These are phyloP conservation scores for Aspergillus bombycis DNA, from an alignment of 2,329 filamentous ascomycete genomes.

Conservation along the genomic window DNA sequence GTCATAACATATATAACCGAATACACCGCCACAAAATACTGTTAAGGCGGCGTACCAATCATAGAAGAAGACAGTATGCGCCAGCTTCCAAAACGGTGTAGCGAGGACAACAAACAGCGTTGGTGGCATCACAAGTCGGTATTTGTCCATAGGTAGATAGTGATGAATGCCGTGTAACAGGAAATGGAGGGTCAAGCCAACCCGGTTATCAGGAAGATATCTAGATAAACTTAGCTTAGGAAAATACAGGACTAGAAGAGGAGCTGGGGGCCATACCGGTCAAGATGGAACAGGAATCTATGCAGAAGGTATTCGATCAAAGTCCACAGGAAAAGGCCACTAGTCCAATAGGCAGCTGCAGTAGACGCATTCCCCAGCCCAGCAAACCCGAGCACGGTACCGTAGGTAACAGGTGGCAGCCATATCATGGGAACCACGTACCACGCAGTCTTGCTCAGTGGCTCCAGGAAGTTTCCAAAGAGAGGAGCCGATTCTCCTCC, in stretches of 20 bases:
- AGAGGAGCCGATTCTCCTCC: conserved; percentile 89
- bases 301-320: conserved; percentile 88
- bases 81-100: conserved; percentile 87
- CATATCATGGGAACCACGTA: conserved; percentile 83
- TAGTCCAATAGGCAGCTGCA: conserved; percentile 65
- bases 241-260: not conserved
- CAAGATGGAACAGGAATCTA: conserved; percentile 90
- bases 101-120: conserved; percentile 82
- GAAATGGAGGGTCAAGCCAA: conserved; percentile 86
- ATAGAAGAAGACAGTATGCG: conserved; percentile 78
- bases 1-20: conserved; percentile 96
- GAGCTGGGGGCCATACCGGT: conserved; percentile 64
- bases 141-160: conserved; percentile 98
- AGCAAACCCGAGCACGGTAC: conserved; percentile 65
- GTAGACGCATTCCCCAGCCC: conserved; percentile 58
- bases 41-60: conserved; percentile 81
- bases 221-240: conserved; percentile 49
- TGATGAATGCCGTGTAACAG: conserved; percentile 96
- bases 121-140: conserved; percentile 95
- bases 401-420: conserved; percentile 79
- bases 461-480: conserved; percentile 98
- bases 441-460: conserved; percentile 93
- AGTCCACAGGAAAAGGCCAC: conserved; percentile 81
- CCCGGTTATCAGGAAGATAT: conserved; percentile 86
- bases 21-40: conserved; percentile 86